Evolutionary conservation across 768 basidiomycete genomes (phyloP).

Genomic region (Polyporus arcularius): DNA sequence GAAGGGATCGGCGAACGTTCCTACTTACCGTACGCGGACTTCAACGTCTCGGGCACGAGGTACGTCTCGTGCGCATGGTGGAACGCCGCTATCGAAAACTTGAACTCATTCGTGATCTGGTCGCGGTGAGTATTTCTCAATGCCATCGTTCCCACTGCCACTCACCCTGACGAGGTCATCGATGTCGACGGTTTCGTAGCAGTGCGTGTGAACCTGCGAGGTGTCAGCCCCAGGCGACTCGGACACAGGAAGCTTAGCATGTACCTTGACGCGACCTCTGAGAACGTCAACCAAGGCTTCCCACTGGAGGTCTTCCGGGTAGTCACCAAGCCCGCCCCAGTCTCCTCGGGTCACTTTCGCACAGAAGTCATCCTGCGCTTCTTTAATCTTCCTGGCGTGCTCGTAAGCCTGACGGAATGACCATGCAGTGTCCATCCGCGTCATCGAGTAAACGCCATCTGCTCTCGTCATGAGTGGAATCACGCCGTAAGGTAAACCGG

Average conservation of each 20-base stretch:
- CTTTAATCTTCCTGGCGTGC: constrained; percentile 64
- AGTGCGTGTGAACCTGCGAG: constrained; percentile 53
- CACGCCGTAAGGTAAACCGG: not conserved
- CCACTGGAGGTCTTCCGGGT: constrained; percentile 76
- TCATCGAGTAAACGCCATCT: constrained; percentile 31
- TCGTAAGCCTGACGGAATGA: constrained; percentile 72
- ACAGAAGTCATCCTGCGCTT: constrained; percentile 71
- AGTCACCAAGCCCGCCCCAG: constrained; percentile 52
- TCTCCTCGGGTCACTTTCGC: constrained; percentile 44
- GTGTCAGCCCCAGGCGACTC: not conserved
- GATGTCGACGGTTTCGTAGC: constrained; percentile 70
- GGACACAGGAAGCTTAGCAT: not conserved
- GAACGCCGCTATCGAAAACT: constrained; percentile 79
- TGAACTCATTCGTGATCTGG: constrained; percentile 89
- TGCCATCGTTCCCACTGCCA: not conserved
- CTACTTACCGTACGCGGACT: constrained; percentile 53
- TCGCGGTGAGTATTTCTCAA: not conserved
- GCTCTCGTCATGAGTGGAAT: not conserved
- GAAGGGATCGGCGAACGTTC: not conserved
- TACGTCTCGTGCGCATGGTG: constrained; percentile 91
- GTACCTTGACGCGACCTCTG: constrained; percentile 74
- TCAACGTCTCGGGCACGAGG: constrained; percentile 81
- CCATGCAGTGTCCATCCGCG: constrained; percentile 70
- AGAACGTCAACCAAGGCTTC: constrained; percentile 78
- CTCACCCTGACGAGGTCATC: constrained; percentile 42